Percentiles rank a stretch among this genome's conserved stretches.
Evolutionary conservation across 129 eudicot species (phyloP).

Genomic region (Daucus carota): DH1_v3.0 NC_030382.2:53711001-53711500

Average conservation of each 20-base stretch:
- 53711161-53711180: too few species aligned
- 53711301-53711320: constrained; percentile 37
- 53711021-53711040: too few species aligned
- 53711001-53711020: too few species aligned
- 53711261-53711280: constrained; percentile 69
- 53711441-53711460: constrained; percentile 91
- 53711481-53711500: constrained; percentile 52
- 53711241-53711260: constrained; percentile 58
- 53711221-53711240: constrained; percentile 50
- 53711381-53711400: constrained; percentile 72
- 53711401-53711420: constrained; percentile 79
- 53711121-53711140: too few species aligned
- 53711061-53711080: too few species aligned
- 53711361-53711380: constrained; percentile 65
- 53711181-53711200: not conserved
- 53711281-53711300: constrained; percentile 37
- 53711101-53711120: too few species aligned
- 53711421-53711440: constrained; percentile 65
- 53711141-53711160: too few species aligned
- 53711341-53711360: constrained; percentile 51
- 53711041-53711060: too few species aligned
- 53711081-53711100: too few species aligned
- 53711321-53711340: constrained; percentile 37
- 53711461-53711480: constrained; percentile 45
- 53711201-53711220: constrained; percentile 9